Evolutionary conservation across 2,329 filamentous ascomycete genomes (phyloP), one percentile per base, ranked within the genome.

Genomic region (Alternaria brassicicola): DNA sequence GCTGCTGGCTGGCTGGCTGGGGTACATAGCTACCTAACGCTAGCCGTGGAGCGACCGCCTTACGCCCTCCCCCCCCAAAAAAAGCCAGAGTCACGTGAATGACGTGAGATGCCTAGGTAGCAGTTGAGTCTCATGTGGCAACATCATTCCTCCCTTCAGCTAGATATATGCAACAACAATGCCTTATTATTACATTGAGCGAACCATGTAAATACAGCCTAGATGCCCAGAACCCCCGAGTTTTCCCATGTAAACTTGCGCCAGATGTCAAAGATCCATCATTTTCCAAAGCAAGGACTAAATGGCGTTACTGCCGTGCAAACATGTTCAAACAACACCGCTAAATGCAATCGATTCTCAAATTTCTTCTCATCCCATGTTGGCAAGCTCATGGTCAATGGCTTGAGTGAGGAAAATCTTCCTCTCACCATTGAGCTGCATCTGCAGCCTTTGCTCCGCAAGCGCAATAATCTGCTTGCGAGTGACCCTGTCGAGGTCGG

Each of bases 401-500:
- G 93, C 91, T 67, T 89, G 85, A 80, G 97, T 94, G 81, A 98
- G 87, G 80, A 96, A 98, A 15, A 88, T 88, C 75, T 90, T 88
- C 77, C 92, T 89, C 78, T 97, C 93, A 21, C 93, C 93, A 0
- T 86, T 84, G 57, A 98, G 84, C 76, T 97, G 93, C 4, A 91
- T 94, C 81, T 97, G 94, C 62, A 99, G 80, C 70, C 93, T 87
- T 81, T 97, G 93, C 81, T 99, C 95, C 12, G 97, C 93, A 42
- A 98, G 84, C 3, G 91, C 93, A 77, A 81, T 81, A 75, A 87
- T 80, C 80, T 98, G 94, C 82, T 99, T 99, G 88, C 98, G 99
- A 6, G 95, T 99, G 46, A 98, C 92, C n/a, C 86, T 94, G 76
- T 99, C 95, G 39, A 99, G 83, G 77, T 99, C 94, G 0, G 97